These are phyloP conservation scores for Colletotrichum limetticola DNA, from an alignment of 2,329 filamentous ascomycete genomes.

Conservation along the genomic window DNA sequence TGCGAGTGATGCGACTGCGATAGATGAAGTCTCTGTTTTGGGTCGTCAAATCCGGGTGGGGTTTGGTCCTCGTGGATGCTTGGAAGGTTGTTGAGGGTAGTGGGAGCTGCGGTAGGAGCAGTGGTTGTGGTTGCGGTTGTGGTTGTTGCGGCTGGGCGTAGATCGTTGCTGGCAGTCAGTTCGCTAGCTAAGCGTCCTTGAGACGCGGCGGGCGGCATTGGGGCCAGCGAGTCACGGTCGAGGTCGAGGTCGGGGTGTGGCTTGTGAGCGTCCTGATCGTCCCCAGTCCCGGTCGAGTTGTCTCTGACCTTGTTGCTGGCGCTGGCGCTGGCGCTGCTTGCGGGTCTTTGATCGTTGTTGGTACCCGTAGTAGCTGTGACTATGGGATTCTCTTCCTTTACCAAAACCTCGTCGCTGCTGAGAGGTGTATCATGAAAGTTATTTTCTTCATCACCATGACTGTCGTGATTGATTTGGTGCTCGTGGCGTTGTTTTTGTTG, in stretches of 20 bases:
- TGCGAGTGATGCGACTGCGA: not conserved
- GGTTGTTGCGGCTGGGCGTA: slow-evolving; percentile 40
- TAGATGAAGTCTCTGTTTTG: not conserved
- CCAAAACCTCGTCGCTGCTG: not conserved
- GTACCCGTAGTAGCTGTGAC: not conserved
- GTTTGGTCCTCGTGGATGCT: slow-evolving; percentile 36
- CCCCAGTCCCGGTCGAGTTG: slow-evolving; percentile 15
- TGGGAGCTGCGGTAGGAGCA: slow-evolving; percentile 35
- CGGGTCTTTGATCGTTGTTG: slow-evolving; percentile 1
- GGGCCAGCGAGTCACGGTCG: slow-evolving; percentile 20
- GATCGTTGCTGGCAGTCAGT: slow-evolving; percentile 49
- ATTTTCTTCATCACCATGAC: not conserved
- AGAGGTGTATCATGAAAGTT: not conserved
- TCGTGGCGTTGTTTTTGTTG: slow-evolving; percentile 22
- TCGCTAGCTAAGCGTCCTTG: slow-evolving; percentile 37
- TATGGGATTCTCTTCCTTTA: not conserved
- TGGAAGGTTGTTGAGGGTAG: slow-evolving; percentile 27
- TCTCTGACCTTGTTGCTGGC: slow-evolving; percentile 28
- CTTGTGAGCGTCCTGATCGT: slow-evolving; percentile 22
- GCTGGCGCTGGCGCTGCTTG: slow-evolving; percentile 33
- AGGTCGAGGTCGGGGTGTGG: slow-evolving; percentile 24
- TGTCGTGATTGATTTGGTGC: slow-evolving; percentile 1
- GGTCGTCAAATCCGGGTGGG: slow-evolving; percentile 7
- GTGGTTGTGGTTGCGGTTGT: slow-evolving; percentile 44
- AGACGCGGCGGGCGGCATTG: slow-evolving; percentile 30